phyloP scores from a whole-genome alignment of 2,329 filamentous ascomycete genomes.

The Fusarium chlamydosporum region DNA sequence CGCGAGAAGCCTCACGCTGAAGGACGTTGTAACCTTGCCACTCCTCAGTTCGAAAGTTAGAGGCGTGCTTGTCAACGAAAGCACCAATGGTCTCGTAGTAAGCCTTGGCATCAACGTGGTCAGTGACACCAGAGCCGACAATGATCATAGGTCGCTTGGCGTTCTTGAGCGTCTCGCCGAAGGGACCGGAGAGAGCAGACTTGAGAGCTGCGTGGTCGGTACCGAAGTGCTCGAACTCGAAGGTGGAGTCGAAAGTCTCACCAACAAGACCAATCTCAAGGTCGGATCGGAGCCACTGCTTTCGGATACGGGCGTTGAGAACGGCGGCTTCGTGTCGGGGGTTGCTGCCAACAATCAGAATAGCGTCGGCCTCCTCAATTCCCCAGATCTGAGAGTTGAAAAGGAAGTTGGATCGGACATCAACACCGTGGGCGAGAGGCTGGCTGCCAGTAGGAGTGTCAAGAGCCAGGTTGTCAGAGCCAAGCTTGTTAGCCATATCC shows the following conservation, averaged over 20 bases:
- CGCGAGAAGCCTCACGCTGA: constrained; percentile 91
- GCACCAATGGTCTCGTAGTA: constrained; percentile 91
- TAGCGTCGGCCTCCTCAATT: constrained; percentile 92
- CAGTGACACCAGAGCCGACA: constrained; percentile 90
- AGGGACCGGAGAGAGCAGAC: constrained; percentile 84
- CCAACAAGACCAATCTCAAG: constrained; percentile 93
- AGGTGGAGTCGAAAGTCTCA: constrained; percentile 92
- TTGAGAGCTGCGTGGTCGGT: constrained; percentile 84
- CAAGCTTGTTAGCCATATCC: constrained; percentile 95
- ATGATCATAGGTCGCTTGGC: constrained; percentile 98
- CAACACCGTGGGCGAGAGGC: constrained; percentile 91
- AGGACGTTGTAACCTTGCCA: constrained; percentile 99
- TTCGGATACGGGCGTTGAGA: constrained; percentile 95
- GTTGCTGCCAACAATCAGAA: constrained; percentile 95
- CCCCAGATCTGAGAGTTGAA: constrained; percentile 97
- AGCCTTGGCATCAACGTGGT: constrained; percentile 91
- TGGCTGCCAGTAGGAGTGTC: constrained; percentile 88
- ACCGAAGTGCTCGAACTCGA: constrained; percentile 94
- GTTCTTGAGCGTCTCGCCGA: constrained; percentile 90
- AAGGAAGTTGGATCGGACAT: constrained; percentile 92
- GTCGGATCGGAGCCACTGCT: constrained; percentile 97
- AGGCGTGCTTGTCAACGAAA: constrained; percentile 94
- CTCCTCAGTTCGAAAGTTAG: constrained; percentile 87
- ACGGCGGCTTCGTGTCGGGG: constrained; percentile 95
- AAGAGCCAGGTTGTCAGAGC: constrained; percentile 94